Evolutionary conservation across 78 protist genomes (phyloP).

Genomic region (Dictyostelium capitatum): DNA sequence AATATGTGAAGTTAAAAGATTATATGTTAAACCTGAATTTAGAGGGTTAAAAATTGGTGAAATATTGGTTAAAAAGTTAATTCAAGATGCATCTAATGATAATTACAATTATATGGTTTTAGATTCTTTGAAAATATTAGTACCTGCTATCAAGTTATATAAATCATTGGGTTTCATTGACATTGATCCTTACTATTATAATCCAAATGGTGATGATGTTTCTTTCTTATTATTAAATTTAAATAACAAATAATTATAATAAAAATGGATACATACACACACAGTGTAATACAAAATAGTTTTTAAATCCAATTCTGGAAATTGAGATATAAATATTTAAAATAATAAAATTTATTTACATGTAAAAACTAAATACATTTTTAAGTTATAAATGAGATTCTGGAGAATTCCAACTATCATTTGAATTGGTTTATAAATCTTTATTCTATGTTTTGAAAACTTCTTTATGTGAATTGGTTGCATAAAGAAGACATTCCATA

Average conservation of each 20-base stretch:
- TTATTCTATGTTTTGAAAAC: no score
- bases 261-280: no score
- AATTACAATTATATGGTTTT: not conserved
- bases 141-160: not conserved
- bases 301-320: no score
- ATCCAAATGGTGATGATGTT: not conserved
- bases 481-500: no score
- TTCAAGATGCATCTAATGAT: not conserved
- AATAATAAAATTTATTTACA: no score
- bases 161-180: not conserved
- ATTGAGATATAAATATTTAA: no score
- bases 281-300: no score
- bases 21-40: not conserved
- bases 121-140: not conserved
- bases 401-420: no score
- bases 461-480: no score
- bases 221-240: not conserved
- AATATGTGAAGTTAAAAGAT: not conserved
- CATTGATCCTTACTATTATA: not conserved
- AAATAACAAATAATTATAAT: not conserved
- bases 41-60: slow-evolving; percentile 8
- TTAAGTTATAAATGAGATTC: no score
- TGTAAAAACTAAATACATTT: no score
- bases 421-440: no score
- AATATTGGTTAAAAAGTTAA: not conserved